Conservation (phyloP, 1,139 yeast genomes). For the Candida anutae region DNA sequence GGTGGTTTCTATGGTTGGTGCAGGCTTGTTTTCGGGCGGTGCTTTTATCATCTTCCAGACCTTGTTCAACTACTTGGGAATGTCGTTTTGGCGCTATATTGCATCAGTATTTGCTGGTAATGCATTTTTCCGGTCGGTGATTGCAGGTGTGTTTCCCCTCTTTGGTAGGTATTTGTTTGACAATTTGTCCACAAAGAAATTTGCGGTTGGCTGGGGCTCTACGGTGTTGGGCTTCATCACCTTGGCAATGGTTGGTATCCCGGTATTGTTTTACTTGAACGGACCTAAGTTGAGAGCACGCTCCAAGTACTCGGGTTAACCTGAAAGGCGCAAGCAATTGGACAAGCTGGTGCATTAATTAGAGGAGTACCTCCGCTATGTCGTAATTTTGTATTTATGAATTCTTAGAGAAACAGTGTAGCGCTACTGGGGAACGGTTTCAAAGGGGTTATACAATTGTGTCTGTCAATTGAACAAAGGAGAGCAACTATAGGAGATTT, state of each 20-base stretch:
- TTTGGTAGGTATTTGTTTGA: conserved; percentile 47
- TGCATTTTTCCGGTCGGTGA: conserved; percentile 41
- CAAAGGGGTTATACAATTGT: too few species aligned
- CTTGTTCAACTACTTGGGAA: conserved; percentile 25
- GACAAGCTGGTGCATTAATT: too few species aligned
- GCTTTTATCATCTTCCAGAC: conserved; percentile 37
- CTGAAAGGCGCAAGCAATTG: too few species aligned
- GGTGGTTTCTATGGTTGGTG: conserved; percentile 38
- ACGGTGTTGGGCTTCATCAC: conserved; percentile 39
- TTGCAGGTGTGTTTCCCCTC: conserved; percentile 58
- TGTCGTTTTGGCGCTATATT: conserved; percentile 31
- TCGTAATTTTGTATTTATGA: too few species aligned
- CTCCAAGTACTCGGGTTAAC: conserved; percentile 36
- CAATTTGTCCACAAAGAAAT: conserved; percentile 33
- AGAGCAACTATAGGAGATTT: too few species aligned
- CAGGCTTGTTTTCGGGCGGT: conserved; percentile 27
- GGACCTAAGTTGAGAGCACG: conserved; percentile 45
- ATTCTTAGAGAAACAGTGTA: too few species aligned
- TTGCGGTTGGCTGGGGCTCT: conserved; percentile 53
- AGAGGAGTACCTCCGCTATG: too few species aligned
- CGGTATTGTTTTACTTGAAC: conserved; percentile 38
- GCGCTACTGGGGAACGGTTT: too few species aligned
- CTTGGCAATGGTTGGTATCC: conserved; percentile 35
- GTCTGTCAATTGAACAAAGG: too few species aligned
- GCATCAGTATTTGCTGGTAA: conserved; percentile 58